Conservation (phyloP, 2,329 filamentous ascomycete genomes). For the Diplodia scrobiculata region DNA sequence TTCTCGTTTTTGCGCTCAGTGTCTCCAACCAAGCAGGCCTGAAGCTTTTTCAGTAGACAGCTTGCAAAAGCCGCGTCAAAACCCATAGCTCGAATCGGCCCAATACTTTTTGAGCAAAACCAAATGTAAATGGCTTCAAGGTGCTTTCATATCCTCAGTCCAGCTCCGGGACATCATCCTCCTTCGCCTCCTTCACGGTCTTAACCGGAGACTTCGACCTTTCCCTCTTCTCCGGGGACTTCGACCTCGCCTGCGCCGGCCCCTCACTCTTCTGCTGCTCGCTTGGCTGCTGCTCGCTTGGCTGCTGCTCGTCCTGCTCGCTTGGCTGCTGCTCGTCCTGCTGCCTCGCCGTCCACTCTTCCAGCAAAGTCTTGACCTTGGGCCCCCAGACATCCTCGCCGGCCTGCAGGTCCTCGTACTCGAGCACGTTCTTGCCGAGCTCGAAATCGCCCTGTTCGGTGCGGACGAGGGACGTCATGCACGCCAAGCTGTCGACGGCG, state of each 20-base stretch:
- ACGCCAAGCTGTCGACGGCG: slow-evolving; percentile 75
- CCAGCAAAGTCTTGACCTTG: slow-evolving; percentile 64
- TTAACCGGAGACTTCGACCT: not conserved
- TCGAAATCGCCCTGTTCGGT: slow-evolving; percentile 80
- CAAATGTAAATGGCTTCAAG: not conserved
- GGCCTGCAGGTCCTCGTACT: slow-evolving; percentile 73
- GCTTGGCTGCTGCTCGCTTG: not conserved
- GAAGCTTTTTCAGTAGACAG: not conserved
- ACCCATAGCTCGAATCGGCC: not conserved
- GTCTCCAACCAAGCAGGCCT: not conserved
- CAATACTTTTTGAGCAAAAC: not conserved
- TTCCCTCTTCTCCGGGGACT: not conserved
- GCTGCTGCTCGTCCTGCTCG: slow-evolving; percentile 27
- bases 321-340: slow-evolving; percentile 28
- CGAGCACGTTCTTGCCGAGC: slow-evolving; percentile 72
- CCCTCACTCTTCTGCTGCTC: slow-evolving; percentile 29
- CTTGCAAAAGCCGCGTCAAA: not conserved
- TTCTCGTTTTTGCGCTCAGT: not conserved
- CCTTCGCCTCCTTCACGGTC: no score
- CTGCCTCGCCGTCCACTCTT: slow-evolving; percentile 53
- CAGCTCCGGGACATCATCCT: not conserved
- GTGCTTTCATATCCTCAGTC: not conserved
- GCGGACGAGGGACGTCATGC: slow-evolving; percentile 84
- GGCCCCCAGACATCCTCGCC: slow-evolving; percentile 83
- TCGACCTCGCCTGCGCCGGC: slow-evolving; percentile 12